Conservation (phyloP, 352 stramenopile species). For the Pseudoperonospora humuli region DNA sequence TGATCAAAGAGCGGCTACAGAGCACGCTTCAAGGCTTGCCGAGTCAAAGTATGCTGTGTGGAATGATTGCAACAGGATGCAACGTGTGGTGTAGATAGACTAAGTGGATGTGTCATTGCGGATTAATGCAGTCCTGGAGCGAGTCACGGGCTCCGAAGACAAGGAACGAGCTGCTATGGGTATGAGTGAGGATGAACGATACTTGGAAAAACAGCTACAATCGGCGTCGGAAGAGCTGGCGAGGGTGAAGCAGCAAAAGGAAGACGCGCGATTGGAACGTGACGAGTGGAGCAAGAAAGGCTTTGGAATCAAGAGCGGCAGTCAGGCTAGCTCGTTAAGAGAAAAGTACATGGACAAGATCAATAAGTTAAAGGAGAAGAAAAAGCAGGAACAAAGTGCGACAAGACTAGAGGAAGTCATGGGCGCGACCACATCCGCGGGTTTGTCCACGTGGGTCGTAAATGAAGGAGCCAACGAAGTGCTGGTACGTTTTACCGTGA, state of each 20-base stretch:
- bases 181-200: conserved; percentile 43
- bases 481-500: conserved; percentile 31
- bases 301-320: conserved; percentile 6
- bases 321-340: conserved; percentile 23
- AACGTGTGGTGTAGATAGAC: not conserved
- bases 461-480: conserved; percentile 65
- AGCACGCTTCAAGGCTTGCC: conserved; percentile 55
- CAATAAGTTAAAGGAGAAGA: conserved; percentile 58
- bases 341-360: conserved; percentile 76
- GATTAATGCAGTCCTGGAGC: conserved; percentile 36
- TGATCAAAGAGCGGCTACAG: conserved; percentile 54
- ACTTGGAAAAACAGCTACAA: conserved; percentile 52
- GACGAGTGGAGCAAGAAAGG: conserved; percentile 15
- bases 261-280: conserved; percentile 16
- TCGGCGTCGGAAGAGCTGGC: conserved; percentile 26
- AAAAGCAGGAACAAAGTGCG: conserved; percentile 15
- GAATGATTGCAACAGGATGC: not conserved
- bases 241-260: conserved; percentile 21
- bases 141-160: conserved; percentile 32
- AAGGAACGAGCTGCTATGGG: conserved; percentile 10
- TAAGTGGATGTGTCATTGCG: conserved; percentile 1
- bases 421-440: conserved; percentile 31
- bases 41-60: conserved; percentile 32
- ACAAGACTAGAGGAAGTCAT: conserved; percentile 22
- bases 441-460: conserved; percentile 64